A percentile compares a stretch with the other conserved stretches of the same genome.
These are phyloP conservation scores for Drechslerella dactyloides DNA, from an alignment of 2,329 filamentous ascomycete species.

Conservation along the genomic window DNA sequence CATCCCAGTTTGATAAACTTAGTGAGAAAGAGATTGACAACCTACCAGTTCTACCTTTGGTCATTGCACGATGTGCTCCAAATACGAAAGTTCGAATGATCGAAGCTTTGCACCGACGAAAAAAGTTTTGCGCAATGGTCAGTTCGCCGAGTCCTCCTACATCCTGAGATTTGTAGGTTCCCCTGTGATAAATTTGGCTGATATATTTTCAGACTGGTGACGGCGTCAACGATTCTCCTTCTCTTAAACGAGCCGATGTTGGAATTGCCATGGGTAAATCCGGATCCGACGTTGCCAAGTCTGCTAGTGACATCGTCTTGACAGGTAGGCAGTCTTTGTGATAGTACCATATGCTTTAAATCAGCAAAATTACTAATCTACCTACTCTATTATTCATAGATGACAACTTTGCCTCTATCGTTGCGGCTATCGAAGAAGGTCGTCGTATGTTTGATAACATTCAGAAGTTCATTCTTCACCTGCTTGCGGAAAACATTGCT, in stretches of 20 bases:
- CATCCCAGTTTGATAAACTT: conserved; percentile 77
- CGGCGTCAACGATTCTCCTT: conserved; percentile 85
- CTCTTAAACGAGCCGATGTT: conserved; percentile 79
- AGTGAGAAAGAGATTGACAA: conserved; percentile 76
- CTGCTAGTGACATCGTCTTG: conserved; percentile 70
- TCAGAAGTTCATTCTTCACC: conserved; percentile 82
- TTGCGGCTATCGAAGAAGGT: conserved; percentile 81
- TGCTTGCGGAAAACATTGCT: conserved; percentile 81
- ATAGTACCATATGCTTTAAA: too few species aligned
- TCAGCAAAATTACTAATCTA: too few species aligned
- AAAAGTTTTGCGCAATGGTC: conserved; percentile 77
- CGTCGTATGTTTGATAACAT: conserved; percentile 87
- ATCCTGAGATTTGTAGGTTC: neutral
- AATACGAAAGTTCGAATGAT: conserved; percentile 91
- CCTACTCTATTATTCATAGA: conserved; percentile 62
- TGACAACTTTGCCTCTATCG: conserved; percentile 86
- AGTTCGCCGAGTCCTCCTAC: conserved; percentile 21
- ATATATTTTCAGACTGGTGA: conserved; percentile 82
- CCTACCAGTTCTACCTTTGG: conserved; percentile 75
- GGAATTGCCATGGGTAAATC: conserved; percentile 85
- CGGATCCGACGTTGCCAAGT: conserved; percentile 84
- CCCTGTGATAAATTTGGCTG: too few species aligned
- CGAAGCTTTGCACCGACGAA: conserved; percentile 78
- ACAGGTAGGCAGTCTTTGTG: too few species aligned
- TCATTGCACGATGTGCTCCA: conserved; percentile 82